These are phyloP conservation scores for Wickerhamomyces bisporus DNA, from an alignment of 805 yeast genomes.

Conservation along the genomic window DNA sequence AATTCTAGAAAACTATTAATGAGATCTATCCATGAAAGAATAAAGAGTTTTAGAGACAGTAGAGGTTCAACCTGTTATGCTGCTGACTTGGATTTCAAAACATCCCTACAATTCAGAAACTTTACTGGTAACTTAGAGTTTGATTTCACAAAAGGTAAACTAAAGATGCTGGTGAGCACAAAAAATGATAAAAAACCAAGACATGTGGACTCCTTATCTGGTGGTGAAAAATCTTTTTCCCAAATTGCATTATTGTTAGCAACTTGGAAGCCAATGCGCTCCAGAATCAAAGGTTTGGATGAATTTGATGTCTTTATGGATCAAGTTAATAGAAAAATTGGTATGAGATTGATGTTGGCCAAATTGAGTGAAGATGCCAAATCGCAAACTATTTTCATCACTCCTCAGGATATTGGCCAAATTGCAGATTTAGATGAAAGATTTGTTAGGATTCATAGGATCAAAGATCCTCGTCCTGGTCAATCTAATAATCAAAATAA, in stretches of 20 bases:
- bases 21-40: slow-evolving; percentile 39
- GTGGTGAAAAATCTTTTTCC: slow-evolving; percentile 94
- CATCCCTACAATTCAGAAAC: slow-evolving; percentile 58
- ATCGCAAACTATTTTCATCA: slow-evolving; percentile 86
- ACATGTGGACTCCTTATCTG: slow-evolving; percentile 80
- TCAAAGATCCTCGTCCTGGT: slow-evolving; percentile 35
- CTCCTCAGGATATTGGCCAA: slow-evolving; percentile 82
- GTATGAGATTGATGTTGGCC: slow-evolving; percentile 66
- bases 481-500: not conserved
- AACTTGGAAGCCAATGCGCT: slow-evolving; percentile 90
- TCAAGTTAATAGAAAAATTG: slow-evolving; percentile 77
- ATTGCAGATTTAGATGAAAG: slow-evolving; percentile 57
- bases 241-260: slow-evolving; percentile 85
- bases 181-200: slow-evolving; percentile 53
- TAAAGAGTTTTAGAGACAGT: slow-evolving; percentile 36
- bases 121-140: slow-evolving; percentile 70
- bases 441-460: slow-evolving; percentile 59
- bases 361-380: slow-evolving; percentile 59
- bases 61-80: slow-evolving; percentile 37
- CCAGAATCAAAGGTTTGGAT: slow-evolving; percentile 84
- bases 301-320: slow-evolving; percentile 99
- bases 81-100: slow-evolving; percentile 53
- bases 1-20: slow-evolving; percentile 26
- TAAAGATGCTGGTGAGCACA: slow-evolving; percentile 58
- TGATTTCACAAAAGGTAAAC: slow-evolving; percentile 44